Conservation (phyloP, 225 moss, liverwort and hornwort genomes). For the Asterella californica region DNA sequence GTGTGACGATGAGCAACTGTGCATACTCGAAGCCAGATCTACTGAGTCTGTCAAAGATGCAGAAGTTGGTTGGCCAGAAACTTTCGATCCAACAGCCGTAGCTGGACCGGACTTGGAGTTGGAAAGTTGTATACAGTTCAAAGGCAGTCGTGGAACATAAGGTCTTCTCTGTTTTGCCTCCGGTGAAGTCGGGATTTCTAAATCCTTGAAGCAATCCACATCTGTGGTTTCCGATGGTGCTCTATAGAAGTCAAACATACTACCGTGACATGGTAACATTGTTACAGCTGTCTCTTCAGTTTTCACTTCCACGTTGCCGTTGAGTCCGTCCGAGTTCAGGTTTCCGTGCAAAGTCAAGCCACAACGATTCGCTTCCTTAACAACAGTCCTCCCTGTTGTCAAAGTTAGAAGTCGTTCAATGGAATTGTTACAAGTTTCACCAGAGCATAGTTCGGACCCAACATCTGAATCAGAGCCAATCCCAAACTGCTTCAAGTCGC, state of each 20-base stretch:
- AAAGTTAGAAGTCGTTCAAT: not conserved
- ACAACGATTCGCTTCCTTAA: not conserved
- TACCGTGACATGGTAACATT: not conserved
- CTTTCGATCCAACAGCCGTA: not conserved
- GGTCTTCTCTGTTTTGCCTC: conserved; percentile 24
- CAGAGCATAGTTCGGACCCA: not conserved
- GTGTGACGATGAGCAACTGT: not conserved
- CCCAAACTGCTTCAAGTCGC: conserved; percentile 8
- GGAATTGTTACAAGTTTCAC: conserved; percentile 3
- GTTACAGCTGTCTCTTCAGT: too few relatives aligned
- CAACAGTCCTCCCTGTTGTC: not conserved
- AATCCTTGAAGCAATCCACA: not conserved
- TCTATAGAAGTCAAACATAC: not conserved
- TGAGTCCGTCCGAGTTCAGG: not conserved
- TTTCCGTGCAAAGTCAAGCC: not conserved
- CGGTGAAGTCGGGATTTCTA: not conserved
- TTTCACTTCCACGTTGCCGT: too few relatives aligned
- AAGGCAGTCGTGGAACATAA: conserved; percentile 35
- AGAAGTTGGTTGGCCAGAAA: not conserved
- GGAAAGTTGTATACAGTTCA: conserved; percentile 25
- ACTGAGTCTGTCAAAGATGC: conserved; percentile 1
- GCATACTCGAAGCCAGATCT: not conserved
- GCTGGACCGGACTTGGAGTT: conserved; percentile 17
- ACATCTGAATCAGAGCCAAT: not conserved
- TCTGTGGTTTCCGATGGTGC: not conserved